Conservation (phyloP, 768 basidiomycete genomes). For the Kwoniella shandongensis region DNA sequence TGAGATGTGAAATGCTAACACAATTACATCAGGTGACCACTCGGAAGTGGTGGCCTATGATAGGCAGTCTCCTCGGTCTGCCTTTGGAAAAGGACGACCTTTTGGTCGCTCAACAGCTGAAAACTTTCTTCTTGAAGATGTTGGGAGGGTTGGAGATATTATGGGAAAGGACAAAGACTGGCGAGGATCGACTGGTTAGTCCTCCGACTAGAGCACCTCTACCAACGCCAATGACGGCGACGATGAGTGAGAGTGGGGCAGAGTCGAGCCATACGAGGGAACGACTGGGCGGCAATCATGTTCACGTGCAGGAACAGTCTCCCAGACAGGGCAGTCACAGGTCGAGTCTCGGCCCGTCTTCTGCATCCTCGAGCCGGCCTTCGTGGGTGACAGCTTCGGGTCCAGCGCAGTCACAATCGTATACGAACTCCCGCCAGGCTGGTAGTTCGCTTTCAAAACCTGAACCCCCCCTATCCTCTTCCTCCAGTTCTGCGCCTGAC, state of each 20-base stretch:
- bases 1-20: neutral
- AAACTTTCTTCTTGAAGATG: slow-evolving; percentile 19
- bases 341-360: no score
- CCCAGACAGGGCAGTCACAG: no score
- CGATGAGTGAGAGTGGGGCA: no score
- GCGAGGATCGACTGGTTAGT: slow-evolving; percentile 7
- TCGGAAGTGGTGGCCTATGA: slow-evolving; percentile 26
- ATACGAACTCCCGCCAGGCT: no score
- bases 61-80: slow-evolving; percentile 25
- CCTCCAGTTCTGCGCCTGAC: no score
- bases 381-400: slow-evolving; percentile 1
- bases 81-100: neutral
- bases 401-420: neutral
- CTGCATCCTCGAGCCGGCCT: neutral
- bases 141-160: slow-evolving; percentile 33
- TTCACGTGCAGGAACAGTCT: no score
- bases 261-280: no score
- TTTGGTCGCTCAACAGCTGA: slow-evolving; percentile 9
- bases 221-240: no score
- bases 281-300: no score
- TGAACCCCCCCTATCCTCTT: no score
- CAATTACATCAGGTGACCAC: slow-evolving; percentile 18
- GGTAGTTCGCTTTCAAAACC: no score
- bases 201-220: neutral
- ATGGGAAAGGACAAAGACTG: slow-evolving; percentile 36